These are phyloP conservation scores for Poa pratensis DNA, from an alignment of 176 grass and related monocot species.

Conservation along the genomic window DNA sequence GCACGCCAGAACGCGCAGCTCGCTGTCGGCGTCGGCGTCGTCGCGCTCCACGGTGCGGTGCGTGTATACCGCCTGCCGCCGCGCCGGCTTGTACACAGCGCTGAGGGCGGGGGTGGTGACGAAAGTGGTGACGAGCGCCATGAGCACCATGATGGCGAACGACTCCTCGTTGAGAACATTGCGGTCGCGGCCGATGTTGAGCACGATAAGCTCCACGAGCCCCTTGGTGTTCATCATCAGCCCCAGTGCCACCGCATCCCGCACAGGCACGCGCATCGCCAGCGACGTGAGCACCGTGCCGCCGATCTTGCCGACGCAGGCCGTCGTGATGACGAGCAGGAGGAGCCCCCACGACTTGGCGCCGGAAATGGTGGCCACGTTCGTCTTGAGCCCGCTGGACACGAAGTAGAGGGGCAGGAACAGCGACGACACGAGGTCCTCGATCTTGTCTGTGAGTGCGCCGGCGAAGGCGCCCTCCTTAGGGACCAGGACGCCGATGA, in stretches of 20 bases:
- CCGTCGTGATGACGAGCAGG: slow-evolving; percentile 51
- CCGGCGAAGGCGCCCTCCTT: slow-evolving; percentile 62
- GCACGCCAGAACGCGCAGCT: slow-evolving; percentile 68
- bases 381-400: slow-evolving; percentile 68
- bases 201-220: slow-evolving; percentile 66
- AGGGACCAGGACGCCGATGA: slow-evolving; percentile 61
- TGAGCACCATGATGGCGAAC: slow-evolving; percentile 66
- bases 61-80: slow-evolving; percentile 41
- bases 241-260: slow-evolving; percentile 56
- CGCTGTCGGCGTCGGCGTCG: slow-evolving; percentile 44
- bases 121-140: slow-evolving; percentile 66
- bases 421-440: slow-evolving; percentile 62
- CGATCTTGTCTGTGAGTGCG: slow-evolving; percentile 66
- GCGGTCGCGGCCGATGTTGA: slow-evolving; percentile 66
- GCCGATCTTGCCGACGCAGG: slow-evolving; percentile 64
- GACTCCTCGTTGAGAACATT: slow-evolving; percentile 68
- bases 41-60: slow-evolving; percentile 54
- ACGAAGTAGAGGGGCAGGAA: slow-evolving; percentile 78
- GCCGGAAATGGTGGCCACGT: slow-evolving; percentile 56
- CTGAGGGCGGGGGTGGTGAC: slow-evolving; percentile 53
- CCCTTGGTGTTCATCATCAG: slow-evolving; percentile 78
- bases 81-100: slow-evolving; percentile 49
- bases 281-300: slow-evolving; percentile 43
- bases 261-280: slow-evolving; percentile 31
- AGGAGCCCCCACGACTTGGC: slow-evolving; percentile 63